Base-by-base conservation (phyloP, 108 stramenopile species). In the Hondaea fermentalgiana region DNA sequence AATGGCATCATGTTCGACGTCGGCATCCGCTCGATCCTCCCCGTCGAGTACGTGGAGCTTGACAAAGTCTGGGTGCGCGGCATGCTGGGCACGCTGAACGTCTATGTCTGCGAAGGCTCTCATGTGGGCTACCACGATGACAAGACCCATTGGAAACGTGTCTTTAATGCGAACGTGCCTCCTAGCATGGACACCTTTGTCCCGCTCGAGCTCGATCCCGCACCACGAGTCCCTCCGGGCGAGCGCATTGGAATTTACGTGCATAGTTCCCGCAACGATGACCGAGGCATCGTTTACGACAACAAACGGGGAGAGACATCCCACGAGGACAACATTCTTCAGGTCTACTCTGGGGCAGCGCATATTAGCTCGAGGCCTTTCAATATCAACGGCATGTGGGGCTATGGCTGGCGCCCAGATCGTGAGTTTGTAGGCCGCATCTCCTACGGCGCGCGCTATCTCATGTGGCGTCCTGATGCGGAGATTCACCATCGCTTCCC, bases 1-100 rank as follows among this genome's bases (percentile, higher is more conserved):
- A 69, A 60, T 25, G 88, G 88, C 25, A 60, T 88, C 64, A 88
- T 88, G 88, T 88, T 88, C 64, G 60, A 88, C 47, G 88, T 88
- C 14, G 88, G 60, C 16, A 53, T 88, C 17, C 16, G 23, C 49
- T 25, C 76, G 25, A 5, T n/a, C 14, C 59, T 44, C 16, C 88
- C 88, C 5, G 60, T 88, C 17, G n/a, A 60, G 44, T 44, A 44
- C 64, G 19, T 88, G 12, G 60, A 64, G 43, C 23, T 88, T n/a
- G 25, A 60, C 29, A 12, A 5, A 5, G n/a, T 88, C 8, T 45
- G 23, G 29, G 88, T 88, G 10, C 60, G 88, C 5, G 88, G 88
- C 45, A 53, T 23, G n/a, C 88, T 88, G 44, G 88, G 88, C 60
- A 4, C 6, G n/a, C 23, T 69, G 4, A 45, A 23, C 88, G 88